Percentiles rank a stretch among this genome's conserved stretches.
phyloP scores from a whole-genome alignment of 176 grass and related monocot genomes.

The Eragrostis nindensis region DNA sequence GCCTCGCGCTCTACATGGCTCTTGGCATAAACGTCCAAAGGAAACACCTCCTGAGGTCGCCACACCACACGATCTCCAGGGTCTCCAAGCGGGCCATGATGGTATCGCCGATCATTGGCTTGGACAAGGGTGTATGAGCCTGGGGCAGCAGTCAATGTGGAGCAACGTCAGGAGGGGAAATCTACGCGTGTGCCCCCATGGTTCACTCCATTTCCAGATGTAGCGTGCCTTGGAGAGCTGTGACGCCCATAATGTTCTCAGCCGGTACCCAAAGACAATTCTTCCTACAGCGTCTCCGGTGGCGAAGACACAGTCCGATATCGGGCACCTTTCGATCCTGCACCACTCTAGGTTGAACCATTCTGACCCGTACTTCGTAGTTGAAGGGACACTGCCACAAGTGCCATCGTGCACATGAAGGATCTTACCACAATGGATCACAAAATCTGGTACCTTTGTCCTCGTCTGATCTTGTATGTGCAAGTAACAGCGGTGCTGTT shows the following conservation, averaged over 20 bases:
- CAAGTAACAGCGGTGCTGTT: not conserved
- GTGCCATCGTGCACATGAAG: constrained; percentile 11
- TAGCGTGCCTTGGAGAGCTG: not conserved
- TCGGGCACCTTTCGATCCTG: constrained; percentile 25
- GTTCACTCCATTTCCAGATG: not conserved
- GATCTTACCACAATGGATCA: accelerated
- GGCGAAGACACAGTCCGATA: not conserved
- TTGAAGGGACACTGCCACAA: not conserved
- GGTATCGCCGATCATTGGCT: not conserved
- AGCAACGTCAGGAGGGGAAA: not conserved
- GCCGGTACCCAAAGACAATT: accelerated
- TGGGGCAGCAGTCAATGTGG: not conserved
- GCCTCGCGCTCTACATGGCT: too few relatives aligned
- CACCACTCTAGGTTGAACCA: not conserved
- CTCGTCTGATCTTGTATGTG: constrained; percentile 9
- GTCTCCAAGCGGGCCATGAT: not conserved
- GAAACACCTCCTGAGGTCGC: constrained; percentile 5
- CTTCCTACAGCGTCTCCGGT: accelerated
- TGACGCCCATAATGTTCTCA: constrained; percentile 18
- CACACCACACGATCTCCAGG: not conserved
- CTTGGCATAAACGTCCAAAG: not conserved
- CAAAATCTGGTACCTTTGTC: not conserved
- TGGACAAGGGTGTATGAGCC: not conserved
- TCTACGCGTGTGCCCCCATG: accelerated
- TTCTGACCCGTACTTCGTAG: accelerated